Percentiles rank a stretch among this genome's conserved stretches.
Conservation (phyloP, 1,284 basidiomycete genomes). For the Moesziomyces sp. region DNA sequence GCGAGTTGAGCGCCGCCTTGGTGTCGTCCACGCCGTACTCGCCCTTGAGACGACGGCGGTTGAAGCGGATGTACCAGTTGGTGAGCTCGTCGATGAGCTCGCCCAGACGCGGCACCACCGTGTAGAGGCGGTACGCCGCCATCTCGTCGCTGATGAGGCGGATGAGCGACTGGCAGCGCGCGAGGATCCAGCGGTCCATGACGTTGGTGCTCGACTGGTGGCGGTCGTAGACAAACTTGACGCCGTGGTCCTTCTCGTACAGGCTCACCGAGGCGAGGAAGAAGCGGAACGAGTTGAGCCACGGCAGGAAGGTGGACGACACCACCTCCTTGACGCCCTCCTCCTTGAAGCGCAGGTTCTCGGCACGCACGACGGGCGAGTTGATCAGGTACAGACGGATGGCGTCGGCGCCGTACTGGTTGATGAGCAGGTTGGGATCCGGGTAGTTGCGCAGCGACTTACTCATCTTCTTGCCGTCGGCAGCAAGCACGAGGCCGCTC, state of each 20-base stretch:
- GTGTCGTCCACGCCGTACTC: slow-evolving; percentile 92
- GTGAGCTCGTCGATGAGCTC: slow-evolving; percentile 95
- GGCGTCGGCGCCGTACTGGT: slow-evolving; percentile 94
- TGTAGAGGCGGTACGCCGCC: slow-evolving; percentile 96
- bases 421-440: slow-evolving; percentile 91
- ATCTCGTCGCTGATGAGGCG: slow-evolving; percentile 91
- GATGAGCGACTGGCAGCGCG: slow-evolving; percentile 95
- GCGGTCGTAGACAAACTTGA: slow-evolving; percentile 87
- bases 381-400: slow-evolving; percentile 98
- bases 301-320: slow-evolving; percentile 93
- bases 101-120: slow-evolving; percentile 91
- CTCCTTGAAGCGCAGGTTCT: slow-evolving; percentile 97
- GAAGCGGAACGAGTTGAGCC: slow-evolving; percentile 99
- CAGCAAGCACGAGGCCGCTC: slow-evolving; percentile 92
- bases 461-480: slow-evolving; percentile 99
- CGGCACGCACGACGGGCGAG: slow-evolving; percentile 96
- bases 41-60: slow-evolving; percentile 93
- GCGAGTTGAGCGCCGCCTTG: slow-evolving; percentile 86
- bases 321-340: slow-evolving; percentile 97
- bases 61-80: slow-evolving; percentile 99
- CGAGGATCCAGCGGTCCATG: slow-evolving; percentile 98
- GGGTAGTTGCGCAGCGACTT: slow-evolving; percentile 98
- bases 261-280: slow-evolving; percentile 95
- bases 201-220: slow-evolving; percentile 88
- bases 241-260: slow-evolving; percentile 82